phyloP scores from a whole-genome alignment of 176 grass and related monocot genomes.

The Alloteropsis semialata region DNA sequence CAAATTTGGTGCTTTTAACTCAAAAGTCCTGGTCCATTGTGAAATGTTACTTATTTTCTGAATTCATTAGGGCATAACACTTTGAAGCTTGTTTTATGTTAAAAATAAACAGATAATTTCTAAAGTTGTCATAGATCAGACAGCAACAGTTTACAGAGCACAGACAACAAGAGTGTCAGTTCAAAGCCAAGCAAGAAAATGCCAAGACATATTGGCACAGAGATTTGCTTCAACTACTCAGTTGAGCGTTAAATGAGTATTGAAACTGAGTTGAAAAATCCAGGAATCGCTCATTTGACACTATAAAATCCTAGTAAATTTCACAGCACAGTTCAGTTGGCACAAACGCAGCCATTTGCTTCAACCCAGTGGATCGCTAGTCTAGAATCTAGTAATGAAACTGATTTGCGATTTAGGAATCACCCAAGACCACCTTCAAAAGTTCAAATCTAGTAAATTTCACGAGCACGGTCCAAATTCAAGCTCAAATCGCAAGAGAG shows the following conservation, averaged over 20 bases:
- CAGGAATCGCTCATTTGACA: not conserved
- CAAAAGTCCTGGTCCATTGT: not conserved
- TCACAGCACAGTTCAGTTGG: not conserved
- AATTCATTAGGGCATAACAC: not conserved
- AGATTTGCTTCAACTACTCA: not conserved
- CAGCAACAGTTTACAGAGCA: not conserved
- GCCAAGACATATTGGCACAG: not conserved
- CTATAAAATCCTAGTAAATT: not conserved
- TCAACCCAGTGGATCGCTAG: not conserved
- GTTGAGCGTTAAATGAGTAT: not conserved
- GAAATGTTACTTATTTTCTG: not conserved
- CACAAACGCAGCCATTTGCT: not conserved
- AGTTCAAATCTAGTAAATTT: not conserved
- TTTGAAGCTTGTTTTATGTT: not conserved
- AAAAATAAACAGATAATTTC: not conserved
- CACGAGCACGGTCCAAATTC: not conserved
- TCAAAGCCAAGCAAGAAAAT: not conserved
- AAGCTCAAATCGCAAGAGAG: not conserved
- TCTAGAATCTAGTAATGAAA: not conserved
- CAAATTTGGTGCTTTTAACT: not conserved
- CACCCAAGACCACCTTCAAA: not conserved
- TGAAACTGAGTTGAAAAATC: not conserved
- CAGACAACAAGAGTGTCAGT: not conserved
- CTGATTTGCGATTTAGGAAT: not conserved
- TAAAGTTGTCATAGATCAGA: not conserved